Conservation (phyloP, 768 basidiomycete genomes). For the Lactifluus echinatus region DNA sequence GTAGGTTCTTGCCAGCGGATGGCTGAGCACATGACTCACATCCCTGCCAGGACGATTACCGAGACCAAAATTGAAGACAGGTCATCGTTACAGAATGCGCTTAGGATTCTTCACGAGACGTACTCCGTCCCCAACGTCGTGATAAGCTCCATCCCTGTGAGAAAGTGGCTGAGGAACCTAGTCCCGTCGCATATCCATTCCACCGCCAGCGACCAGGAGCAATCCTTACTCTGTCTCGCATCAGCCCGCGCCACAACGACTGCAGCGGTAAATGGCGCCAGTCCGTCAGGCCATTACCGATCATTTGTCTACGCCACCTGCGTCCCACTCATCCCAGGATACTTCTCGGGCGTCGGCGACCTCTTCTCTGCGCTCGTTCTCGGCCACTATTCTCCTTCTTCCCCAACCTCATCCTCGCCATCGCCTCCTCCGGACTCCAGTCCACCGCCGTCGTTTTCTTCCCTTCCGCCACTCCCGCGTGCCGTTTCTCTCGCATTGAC, state of each 20-base stretch:
- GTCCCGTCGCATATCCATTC: conserved; percentile 41
- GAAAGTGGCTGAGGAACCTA: conserved; percentile 45
- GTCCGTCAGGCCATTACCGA: conserved; percentile 23
- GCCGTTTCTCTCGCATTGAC: conserved; percentile 63
- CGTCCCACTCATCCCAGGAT: conserved; percentile 76
- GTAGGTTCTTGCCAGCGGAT: conserved; percentile 37
- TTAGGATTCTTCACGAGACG: conserved; percentile 65
- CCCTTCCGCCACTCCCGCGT: conserved; percentile 38
- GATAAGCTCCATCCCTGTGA: conserved; percentile 80
- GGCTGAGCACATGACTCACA: neutral
- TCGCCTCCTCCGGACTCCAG: conserved; percentile 75
- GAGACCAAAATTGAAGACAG: conserved; percentile 54
- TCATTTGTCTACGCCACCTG: conserved; percentile 57
- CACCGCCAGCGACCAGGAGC: conserved; percentile 23
- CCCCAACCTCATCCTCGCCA: conserved; percentile 73
- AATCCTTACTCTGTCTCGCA: conserved; percentile 69
- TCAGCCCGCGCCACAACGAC: conserved; percentile 37
- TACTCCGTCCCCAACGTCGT: conserved; percentile 80
- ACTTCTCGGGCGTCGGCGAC: conserved; percentile 98
- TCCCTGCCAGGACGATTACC: conserved; percentile 57
- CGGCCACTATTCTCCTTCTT: conserved; percentile 95
- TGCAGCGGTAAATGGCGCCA: conserved; percentile 18
- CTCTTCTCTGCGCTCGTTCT: conserved; percentile 87
- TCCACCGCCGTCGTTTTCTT: conserved; percentile 10
- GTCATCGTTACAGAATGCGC: conserved; percentile 49